These are phyloP conservation scores for Tricholomella constricta DNA, from an alignment of 768 basidiomycete genomes.

Conservation along the genomic window DNA sequence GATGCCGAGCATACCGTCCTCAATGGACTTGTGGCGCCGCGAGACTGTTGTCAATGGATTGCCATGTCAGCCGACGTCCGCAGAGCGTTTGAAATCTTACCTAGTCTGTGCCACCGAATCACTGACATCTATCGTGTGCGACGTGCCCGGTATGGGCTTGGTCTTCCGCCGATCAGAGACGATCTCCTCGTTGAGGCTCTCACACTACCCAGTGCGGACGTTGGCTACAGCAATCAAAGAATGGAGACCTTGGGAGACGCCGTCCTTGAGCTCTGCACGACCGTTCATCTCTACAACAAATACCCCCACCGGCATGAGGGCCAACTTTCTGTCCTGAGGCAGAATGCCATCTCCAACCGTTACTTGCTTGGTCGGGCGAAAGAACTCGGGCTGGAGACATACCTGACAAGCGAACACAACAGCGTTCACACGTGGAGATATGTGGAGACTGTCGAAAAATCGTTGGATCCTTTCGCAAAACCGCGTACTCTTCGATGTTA, in stretches of 20 bases:
- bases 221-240: constrained; percentile 79
- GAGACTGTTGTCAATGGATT: constrained; percentile 54
- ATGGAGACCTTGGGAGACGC: constrained; percentile 88
- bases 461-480: constrained; percentile 17
- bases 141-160: constrained; percentile 51
- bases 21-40: constrained; percentile 37
- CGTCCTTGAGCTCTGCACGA: constrained; percentile 74
- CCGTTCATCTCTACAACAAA: constrained; percentile 75
- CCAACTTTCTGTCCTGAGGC: constrained; percentile 67
- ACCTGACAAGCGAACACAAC: constrained; percentile 60
- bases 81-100: constrained; percentile 57
- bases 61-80: constrained; percentile 52
- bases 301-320: constrained; percentile 84
- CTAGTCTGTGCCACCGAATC: constrained; percentile 66
- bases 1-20: constrained; percentile 22
- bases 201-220: constrained; percentile 65
- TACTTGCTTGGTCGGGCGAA: constrained; percentile 69
- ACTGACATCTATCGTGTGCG: constrained; percentile 65
- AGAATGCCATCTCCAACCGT: constrained; percentile 67
- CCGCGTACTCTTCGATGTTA: constrained; percentile 48
- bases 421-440: constrained; percentile 63
- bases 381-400: constrained; percentile 61
- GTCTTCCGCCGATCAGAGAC: constrained; percentile 60
- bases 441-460: constrained; percentile 40
- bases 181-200: constrained; percentile 71